A percentile compares a stretch with the other conserved stretches of the same genome.
Conservation (phyloP, 1,139 yeast species). For the Taphrina deformans region DNA sequence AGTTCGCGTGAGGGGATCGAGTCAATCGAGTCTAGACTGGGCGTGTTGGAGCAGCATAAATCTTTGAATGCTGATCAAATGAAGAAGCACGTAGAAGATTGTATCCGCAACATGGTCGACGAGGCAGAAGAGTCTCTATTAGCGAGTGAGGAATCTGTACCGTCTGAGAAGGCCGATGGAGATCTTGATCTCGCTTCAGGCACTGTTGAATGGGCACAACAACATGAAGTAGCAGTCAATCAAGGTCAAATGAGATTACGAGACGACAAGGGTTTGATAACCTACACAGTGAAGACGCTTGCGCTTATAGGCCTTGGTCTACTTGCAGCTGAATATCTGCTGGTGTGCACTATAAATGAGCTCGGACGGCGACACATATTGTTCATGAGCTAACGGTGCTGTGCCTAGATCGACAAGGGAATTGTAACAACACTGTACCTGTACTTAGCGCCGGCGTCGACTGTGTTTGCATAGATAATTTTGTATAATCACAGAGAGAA, state of each 20-base stretch:
- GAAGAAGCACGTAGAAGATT: slow-evolving; percentile 7
- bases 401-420: background rate
- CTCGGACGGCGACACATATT: background rate
- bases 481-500: no score
- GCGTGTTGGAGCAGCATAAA: background rate
- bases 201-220: background rate
- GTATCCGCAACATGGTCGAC: slow-evolving; percentile 9
- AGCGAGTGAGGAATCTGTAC: background rate
- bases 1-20: slow-evolving; percentile 11
- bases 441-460: background rate
- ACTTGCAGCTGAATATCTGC: slow-evolving; percentile 1
- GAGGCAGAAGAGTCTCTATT: background rate
- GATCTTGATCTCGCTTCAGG: background rate
- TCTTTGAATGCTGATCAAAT: background rate
- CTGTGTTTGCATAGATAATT: no score
- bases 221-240: background rate
- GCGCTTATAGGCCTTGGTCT: background rate
- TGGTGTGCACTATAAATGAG: slow-evolving; percentile 3
- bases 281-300: background rate
- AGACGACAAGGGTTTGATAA: background rate
- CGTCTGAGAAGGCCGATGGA: background rate
- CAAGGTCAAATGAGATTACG: background rate
- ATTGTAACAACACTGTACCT: background rate
- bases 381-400: background rate
- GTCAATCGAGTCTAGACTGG: slow-evolving; percentile 8